Base-by-base conservation (phyloP, 495 filamentous ascomycete genomes). In the Hypoxylon lenormandii region DNA sequence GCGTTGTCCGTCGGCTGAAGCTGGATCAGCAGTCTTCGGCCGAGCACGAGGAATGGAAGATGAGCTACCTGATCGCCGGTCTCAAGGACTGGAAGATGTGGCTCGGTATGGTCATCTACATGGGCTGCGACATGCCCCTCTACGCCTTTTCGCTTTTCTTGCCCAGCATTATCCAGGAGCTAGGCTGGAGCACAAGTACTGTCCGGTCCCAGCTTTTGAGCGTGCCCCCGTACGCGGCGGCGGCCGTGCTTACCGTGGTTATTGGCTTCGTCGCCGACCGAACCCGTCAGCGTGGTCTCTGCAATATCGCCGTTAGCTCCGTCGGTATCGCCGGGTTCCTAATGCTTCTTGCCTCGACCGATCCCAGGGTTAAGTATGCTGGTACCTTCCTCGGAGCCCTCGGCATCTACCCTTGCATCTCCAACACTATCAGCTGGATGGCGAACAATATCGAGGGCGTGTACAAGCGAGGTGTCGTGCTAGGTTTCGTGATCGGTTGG, bases 61-160 rank as follows among this genome's bases (percentile, higher is more conserved):
- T 87, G 82, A 71, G 74, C 1, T 94, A 94, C 66, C 83, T 97
- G 64, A 94, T 88, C 86, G 84, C 84, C 1, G 87, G 89, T 38
- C 66, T 96, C 12, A 88, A 84, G 64, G 94, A 97, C 72, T 96
- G 91, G 89, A 97, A 97, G 80, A 97, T 91, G 65, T 97, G 86
- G 81, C 72, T 86, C 0, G 91, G 87, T 3, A 90, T 90, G 75
- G 75, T 88, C 18, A 90, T 94, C 43, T 95, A 93, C 69, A 93
- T 93, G 90, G 91, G 92, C 6, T 82, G 79, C 64, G 80, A 83
- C 70, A 87, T 87, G 86, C 83, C 92, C 12, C 85, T 98, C 4
- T 98, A 97, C 76, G 92, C 91, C 16, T 97, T 97, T 77, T 92
- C 90, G 5, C 85, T 98, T 4, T 97, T 98, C 77, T 83, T 97